Percentiles rank a stretch among this genome's conserved stretches.
Conservation (phyloP, 371 early-diverging fungal genomes). For the Coelomomyces lativittatus region DNA sequence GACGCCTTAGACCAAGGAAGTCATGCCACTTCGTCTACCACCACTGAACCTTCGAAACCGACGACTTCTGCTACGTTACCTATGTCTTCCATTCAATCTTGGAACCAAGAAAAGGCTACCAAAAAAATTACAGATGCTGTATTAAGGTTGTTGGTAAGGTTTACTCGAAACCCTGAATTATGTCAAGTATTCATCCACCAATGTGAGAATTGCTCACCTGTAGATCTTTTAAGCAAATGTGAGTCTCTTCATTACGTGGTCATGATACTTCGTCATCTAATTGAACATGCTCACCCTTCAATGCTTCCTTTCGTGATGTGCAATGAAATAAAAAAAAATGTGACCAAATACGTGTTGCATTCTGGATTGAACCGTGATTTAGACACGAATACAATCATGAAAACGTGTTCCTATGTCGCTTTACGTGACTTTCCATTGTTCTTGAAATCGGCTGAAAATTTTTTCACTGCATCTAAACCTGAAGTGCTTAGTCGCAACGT, state of each 20-base stretch:
- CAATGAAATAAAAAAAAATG: slow-evolving; percentile 24
- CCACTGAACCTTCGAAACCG: too few relatives aligned
- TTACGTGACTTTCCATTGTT: slow-evolving; percentile 56
- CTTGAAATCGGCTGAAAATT: slow-evolving; percentile 38
- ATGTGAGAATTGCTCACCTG: slow-evolving; percentile 3
- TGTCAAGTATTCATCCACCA: slow-evolving; percentile 47
- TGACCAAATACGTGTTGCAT: slow-evolving; percentile 4
- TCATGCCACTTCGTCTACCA: too few relatives aligned
- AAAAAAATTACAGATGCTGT: slow-evolving; percentile 42
- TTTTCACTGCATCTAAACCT: slow-evolving; percentile 46
- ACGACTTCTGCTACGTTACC: too few relatives aligned
- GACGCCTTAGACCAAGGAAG: too few relatives aligned
- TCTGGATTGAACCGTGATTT: slow-evolving; percentile 21
- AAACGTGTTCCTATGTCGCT: slow-evolving; percentile 49
- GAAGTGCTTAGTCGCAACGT: slow-evolving; percentile 29
- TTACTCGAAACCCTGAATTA: slow-evolving; percentile 49
- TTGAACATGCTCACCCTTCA: slow-evolving; percentile 43
- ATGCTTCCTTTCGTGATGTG: slow-evolving; percentile 55
- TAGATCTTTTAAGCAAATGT: background rate
- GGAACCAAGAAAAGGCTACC: slow-evolving; percentile 7
- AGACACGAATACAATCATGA: slow-evolving; percentile 54
- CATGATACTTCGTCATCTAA: slow-evolving; percentile 67
- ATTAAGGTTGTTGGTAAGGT: slow-evolving; percentile 54
- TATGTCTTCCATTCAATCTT: too few relatives aligned
- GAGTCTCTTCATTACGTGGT: slow-evolving; percentile 10